phyloP scores from a whole-genome alignment of 257 asterid genomes.

The Striga asiatica region DNA sequence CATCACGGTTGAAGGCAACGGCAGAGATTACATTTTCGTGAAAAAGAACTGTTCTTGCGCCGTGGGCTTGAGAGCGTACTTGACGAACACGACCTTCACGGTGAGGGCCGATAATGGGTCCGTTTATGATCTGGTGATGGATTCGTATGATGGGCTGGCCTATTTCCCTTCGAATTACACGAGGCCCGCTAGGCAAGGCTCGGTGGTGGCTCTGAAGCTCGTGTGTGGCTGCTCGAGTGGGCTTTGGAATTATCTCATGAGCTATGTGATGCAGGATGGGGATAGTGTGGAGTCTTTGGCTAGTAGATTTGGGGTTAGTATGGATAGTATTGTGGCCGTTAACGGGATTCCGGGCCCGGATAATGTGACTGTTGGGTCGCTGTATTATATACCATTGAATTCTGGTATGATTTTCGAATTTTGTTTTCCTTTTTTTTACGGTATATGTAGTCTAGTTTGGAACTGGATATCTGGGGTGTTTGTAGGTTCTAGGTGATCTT shows the following conservation, averaged over 20 bases:
- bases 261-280: slow-evolving; percentile 83
- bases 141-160: slow-evolving; percentile 69
- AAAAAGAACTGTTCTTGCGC: slow-evolving; percentile 94
- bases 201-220: slow-evolving; percentile 67
- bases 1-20: slow-evolving; percentile 69
- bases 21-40: slow-evolving; percentile 58
- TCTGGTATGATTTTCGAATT: slow-evolving; percentile 45
- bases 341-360: slow-evolving; percentile 77
- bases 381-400: slow-evolving; percentile 72
- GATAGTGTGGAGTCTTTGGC: slow-evolving; percentile 84
- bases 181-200: slow-evolving; percentile 73
- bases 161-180: slow-evolving; percentile 60
- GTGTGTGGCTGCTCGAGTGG: slow-evolving; percentile 96
- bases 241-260: slow-evolving; percentile 89
- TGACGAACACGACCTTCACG: slow-evolving; percentile 68
- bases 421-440: no score
- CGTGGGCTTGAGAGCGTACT: slow-evolving; percentile 35
- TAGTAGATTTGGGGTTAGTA: slow-evolving; percentile 95
- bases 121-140: slow-evolving; percentile 53
- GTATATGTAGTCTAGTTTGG: slow-evolving; percentile 4
- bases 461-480: background rate
- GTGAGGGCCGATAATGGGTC: slow-evolving; percentile 65
- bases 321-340: slow-evolving; percentile 76
- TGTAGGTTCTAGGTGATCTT: background rate
- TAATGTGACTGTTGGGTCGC: slow-evolving; percentile 72